Evolutionary conservation across 1,284 basidiomycete species (phyloP), one percentile per base, ranked within the genome.

Genomic region (Leucoagaricus sp.): DNA sequence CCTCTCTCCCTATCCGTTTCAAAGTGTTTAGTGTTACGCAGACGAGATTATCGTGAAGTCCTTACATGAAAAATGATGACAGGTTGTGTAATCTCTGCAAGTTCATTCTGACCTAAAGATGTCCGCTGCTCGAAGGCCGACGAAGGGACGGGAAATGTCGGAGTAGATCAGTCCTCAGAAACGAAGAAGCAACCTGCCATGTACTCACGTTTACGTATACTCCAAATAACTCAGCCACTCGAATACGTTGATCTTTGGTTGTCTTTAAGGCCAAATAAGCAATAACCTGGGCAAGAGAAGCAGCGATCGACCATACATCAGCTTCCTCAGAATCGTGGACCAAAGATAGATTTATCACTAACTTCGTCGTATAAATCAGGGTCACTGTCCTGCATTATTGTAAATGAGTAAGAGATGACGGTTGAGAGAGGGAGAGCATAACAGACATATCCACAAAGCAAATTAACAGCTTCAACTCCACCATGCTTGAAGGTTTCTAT

Each of bases 61-160:
- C 75, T 31, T 50, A 89, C 89, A 71, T 91, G 89, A 50, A 91
- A 79, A n/a, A 91, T 81, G 19, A 91, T 72, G 12, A 87, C 81
- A 1, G 88, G 89, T 61, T 82, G 82, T 5, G 67, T 80, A 51
- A 91, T 80, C 34, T 70, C 65, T n/a, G 76, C 76, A 19, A 83
- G 72, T 57, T 78, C 72, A 34, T 78, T 75, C 29, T 75, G 62
- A 23, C 65, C 78, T 53, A 89, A 67, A 4, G 79, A 75, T 46
- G 76, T 76, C 65, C 86, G 77, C 86, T 89, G 29, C 8, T 9
- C n/a, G n/a, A n/a, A 21, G n/a, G 36, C 36, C 12, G 15, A 38
- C 12, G 13, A 15, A n/a, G 36, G 4, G 29, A 33, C 33, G 26
- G 46, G 10, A 2, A 9, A 29, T 19, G 13, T 31, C 12, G 21